These are phyloP conservation scores for Pinus albicaulis DNA, from an alignment of 75 land plant genomes.

Conservation along the genomic window DNA sequence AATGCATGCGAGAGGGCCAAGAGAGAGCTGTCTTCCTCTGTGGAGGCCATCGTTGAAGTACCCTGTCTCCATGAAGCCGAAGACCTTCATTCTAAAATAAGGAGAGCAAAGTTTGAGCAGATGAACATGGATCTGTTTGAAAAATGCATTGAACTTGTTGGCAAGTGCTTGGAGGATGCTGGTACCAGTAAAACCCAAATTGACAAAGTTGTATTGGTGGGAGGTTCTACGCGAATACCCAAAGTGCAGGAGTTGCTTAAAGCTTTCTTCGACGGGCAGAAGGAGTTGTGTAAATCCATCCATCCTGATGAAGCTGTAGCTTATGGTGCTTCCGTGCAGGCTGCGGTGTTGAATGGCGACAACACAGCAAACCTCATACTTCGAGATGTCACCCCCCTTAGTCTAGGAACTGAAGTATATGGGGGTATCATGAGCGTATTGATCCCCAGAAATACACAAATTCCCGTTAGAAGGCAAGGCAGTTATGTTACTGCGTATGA, in stretches of 20 bases:
- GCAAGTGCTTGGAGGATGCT: too few species aligned
- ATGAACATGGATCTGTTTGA: too few species aligned
- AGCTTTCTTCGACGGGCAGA: conserved; percentile 22
- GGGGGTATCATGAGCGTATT: conserved; percentile 31
- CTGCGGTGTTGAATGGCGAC: conserved; percentile 24
- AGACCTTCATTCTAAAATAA: too few species aligned
- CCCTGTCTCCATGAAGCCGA: too few species aligned
- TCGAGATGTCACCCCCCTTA: conserved; percentile 30
- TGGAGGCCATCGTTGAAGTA: too few species aligned
- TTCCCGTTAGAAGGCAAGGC: conserved; percentile 27
- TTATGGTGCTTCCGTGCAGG: conserved; percentile 28
- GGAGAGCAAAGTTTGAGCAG: too few species aligned
- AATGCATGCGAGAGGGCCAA: too few species aligned
- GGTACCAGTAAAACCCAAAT: too few species aligned
- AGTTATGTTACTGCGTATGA: background rate
- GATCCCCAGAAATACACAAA: conserved; percentile 31
- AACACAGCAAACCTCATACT: conserved; percentile 7
- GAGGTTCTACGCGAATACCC: too few species aligned
- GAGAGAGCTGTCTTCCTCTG: too few species aligned
- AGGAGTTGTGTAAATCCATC: conserved; percentile 17
- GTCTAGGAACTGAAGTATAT: conserved; percentile 18
- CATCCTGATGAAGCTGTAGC: conserved; percentile 22
- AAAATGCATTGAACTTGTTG: too few species aligned
- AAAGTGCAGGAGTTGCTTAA: conserved; percentile 1
- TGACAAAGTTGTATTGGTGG: too few species aligned